phyloP scores from a whole-genome alignment of 1,139 yeast genomes.

The Pichia cactophila region DNA sequence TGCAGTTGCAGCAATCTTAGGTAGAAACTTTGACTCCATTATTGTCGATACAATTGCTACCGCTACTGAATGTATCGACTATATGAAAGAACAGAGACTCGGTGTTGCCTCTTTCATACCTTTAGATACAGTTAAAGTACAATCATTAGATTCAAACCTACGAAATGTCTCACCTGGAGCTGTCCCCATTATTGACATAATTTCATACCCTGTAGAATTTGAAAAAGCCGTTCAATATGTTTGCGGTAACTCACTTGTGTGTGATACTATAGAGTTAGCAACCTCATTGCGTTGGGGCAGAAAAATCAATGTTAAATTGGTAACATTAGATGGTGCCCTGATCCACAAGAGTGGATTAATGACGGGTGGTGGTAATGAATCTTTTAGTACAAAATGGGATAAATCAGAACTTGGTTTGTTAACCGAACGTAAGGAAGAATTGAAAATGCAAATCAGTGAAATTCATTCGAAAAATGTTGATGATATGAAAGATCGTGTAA shows the following conservation, averaged over 20 bases:
- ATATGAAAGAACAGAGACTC: slow-evolving; percentile 75
- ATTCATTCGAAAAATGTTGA: slow-evolving; percentile 45
- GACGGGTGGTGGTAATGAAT: slow-evolving; percentile 73
- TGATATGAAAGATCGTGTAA: slow-evolving; percentile 49
- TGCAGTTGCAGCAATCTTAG: slow-evolving; percentile 76
- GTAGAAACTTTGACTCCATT: slow-evolving; percentile 72
- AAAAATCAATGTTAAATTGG: slow-evolving; percentile 57
- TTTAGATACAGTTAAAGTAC: slow-evolving; percentile 64
- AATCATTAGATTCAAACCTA: slow-evolving; percentile 46
- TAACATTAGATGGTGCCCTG: slow-evolving; percentile 76
- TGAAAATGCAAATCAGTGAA: slow-evolving; percentile 45
- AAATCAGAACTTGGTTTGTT: slow-evolving; percentile 60
- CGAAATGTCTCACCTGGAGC: slow-evolving; percentile 51
- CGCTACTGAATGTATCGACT: slow-evolving; percentile 78
- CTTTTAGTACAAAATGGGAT: slow-evolving; percentile 54
- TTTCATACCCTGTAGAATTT: slow-evolving; percentile 58
- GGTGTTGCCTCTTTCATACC: slow-evolving; percentile 90
- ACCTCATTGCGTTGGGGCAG: slow-evolving; percentile 64
- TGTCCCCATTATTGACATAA: slow-evolving; percentile 64
- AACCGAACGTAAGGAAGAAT: slow-evolving; percentile 52
- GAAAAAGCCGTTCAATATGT: slow-evolving; percentile 79
- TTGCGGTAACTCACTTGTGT: slow-evolving; percentile 76
- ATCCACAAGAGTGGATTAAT: slow-evolving; percentile 82
- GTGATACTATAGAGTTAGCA: slow-evolving; percentile 65
- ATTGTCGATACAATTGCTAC: slow-evolving; percentile 70